These are phyloP conservation scores for Gastrolobium villosum DNA, from an alignment of 306 rosid species.

Conservation along the genomic window DNA sequence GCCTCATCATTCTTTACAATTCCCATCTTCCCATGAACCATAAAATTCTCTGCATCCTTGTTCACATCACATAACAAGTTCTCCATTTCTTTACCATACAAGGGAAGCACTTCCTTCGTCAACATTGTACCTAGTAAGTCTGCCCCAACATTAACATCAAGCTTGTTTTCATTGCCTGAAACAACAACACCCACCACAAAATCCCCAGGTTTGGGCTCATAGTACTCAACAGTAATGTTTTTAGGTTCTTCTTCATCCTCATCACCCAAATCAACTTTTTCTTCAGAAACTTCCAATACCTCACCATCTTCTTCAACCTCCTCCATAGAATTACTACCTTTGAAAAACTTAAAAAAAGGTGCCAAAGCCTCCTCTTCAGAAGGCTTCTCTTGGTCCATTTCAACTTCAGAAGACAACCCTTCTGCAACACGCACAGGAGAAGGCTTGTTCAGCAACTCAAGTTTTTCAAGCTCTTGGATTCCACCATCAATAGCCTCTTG, in stretches of 20 bases:
- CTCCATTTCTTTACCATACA: conserved; percentile 90
- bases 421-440: conserved; percentile 59
- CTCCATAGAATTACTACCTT: conserved; percentile 57
- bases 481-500: conserved; percentile 51
- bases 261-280: conserved; percentile 44
- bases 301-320: conserved; percentile 54
- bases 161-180: conserved; percentile 91
- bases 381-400: conserved; percentile 47
- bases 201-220: conserved; percentile 95
- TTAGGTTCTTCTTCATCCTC: conserved; percentile 55
- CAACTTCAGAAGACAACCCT: conserved; percentile 57
- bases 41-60: conserved; percentile 63
- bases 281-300: conserved; percentile 56
- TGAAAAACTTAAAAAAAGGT: conserved; percentile 90
- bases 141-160: conserved; percentile 89
- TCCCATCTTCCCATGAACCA: conserved; percentile 85
- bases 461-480: conserved; percentile 65
- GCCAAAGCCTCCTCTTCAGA: conserved; percentile 74
- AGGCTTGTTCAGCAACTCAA: conserved; percentile 81
- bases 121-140: conserved; percentile 92
- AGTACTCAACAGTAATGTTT: conserved; percentile 79
- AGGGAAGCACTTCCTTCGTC: conserved; percentile 96
- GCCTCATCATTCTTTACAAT: conserved; percentile 81
- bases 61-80: conserved; percentile 72
- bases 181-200: conserved; percentile 92